A percentile compares a stretch with the other conserved stretches of the same genome.
These are phyloP conservation scores for Boletus bicolor DNA, from an alignment of 768 basidiomycete species.

Conservation along the genomic window DNA sequence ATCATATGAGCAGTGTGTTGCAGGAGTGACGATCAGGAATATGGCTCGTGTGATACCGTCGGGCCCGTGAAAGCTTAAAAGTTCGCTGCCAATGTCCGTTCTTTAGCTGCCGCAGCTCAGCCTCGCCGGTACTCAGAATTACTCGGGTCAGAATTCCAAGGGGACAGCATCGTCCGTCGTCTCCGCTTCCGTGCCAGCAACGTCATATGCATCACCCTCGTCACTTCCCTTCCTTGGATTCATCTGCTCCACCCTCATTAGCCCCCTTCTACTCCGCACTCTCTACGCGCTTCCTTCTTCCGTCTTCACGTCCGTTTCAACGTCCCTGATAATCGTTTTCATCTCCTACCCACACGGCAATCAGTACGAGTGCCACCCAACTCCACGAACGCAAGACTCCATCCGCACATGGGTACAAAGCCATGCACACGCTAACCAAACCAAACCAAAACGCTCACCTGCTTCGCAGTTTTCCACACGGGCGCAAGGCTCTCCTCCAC, in stretches of 20 bases:
- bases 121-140: not conserved
- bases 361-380: not conserved
- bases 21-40: not conserved
- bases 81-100: not conserved
- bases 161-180: not conserved
- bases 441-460: conserved; percentile 6
- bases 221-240: not conserved
- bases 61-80: not conserved
- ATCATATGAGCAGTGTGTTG: not conserved
- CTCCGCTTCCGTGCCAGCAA: not conserved
- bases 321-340: conserved; percentile 4
- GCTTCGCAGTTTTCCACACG: conserved; percentile 7
- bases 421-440: no score
- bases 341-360: not conserved
- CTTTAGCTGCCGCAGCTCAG: not conserved
- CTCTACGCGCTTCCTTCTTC: not conserved
- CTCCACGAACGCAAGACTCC: not conserved
- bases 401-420: not conserved
- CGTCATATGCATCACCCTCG: not conserved
- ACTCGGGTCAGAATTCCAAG: not conserved
- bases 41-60: not conserved
- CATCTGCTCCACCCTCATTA: not conserved
- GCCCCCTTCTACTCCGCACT: not conserved
- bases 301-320: not conserved
- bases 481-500: not conserved